Evolutionary conservation across 2,329 filamentous ascomycete species (phyloP).

Genomic region (Dactylellina cionopaga): DNA sequence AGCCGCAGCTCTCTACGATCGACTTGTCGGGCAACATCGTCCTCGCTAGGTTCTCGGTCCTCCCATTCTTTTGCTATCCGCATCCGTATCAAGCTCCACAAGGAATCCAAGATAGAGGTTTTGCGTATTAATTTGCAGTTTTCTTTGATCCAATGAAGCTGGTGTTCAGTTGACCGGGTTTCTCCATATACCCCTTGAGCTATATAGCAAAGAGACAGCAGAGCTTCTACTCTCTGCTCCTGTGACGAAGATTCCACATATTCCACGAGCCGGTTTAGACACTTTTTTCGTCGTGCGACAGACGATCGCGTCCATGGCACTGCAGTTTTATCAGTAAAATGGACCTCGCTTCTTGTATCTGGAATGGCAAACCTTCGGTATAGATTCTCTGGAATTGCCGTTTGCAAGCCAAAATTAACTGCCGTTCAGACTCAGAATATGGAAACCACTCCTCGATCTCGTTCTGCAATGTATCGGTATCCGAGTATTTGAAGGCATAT

Average conservation of each 20-base stretch:
- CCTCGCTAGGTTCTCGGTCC: conserved; percentile 52
- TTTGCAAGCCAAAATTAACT: conserved; percentile 78
- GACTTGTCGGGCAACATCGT: conserved; percentile 41
- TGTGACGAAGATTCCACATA: conserved; percentile 61
- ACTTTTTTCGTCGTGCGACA: conserved; percentile 59
- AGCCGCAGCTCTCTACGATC: conserved; percentile 56
- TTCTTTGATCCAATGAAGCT: conserved; percentile 55
- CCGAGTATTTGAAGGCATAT: conserved; percentile 87
- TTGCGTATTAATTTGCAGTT: conserved; percentile 55
- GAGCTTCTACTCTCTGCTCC: conserved; percentile 62
- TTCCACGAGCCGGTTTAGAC: conserved; percentile 61
- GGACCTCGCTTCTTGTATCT: conserved; percentile 63
- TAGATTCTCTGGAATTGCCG: conserved; percentile 72
- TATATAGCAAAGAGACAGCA: conserved; percentile 64
- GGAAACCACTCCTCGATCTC: conserved; percentile 98
- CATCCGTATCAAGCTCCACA: conserved; percentile 56
- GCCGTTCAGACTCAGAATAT: conserved; percentile 86
- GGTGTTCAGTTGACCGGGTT: conserved; percentile 58
- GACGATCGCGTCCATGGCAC: conserved; percentile 70
- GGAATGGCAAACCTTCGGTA: conserved; percentile 68
- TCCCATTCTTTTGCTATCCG: conserved; percentile 55
- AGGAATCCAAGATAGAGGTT: conserved; percentile 53
- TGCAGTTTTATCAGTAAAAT: conserved; percentile 68
- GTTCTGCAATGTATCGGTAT: conserved; percentile 78
- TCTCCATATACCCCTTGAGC: conserved; percentile 59